Base-by-base conservation (phyloP, 306 rosid species). In the Quercus bicolor region DNA sequence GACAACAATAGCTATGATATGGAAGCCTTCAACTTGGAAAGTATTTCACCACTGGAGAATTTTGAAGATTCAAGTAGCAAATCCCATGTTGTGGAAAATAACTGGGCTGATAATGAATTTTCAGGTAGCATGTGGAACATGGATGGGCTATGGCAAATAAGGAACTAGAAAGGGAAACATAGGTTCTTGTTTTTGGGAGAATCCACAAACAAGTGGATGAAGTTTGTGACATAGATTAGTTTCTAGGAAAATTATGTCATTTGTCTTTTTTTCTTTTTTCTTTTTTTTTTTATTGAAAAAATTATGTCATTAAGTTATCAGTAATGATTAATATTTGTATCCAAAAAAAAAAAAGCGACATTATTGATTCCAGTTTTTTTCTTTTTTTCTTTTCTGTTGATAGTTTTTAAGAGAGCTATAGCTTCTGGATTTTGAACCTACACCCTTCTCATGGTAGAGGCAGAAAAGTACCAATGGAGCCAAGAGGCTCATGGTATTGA, bases 61-160 rank as follows among this genome's bases (percentile, higher is more conserved):
- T 37, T 80, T 70, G 80, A 76, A 69, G 72, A 83, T 73, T 75
- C 81, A 2, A 73, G 68, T 40, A 80, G 53, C 10, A 86, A 81
- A 78, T 87, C 74, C 79, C 86, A 81, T 65, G 64, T 73, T 79
- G 86, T 78, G 18, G 85, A 77, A 56, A 82, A 68, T 78, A 78
- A 75, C 75, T 86, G 88, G 93, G 60, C 74, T 18, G 82, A 81
- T 65, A 84, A 72, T 56, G 92, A 87, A 43, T 79, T 79, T 70
- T 62, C 86, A 70, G 65, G 76, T 54, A 43, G 78, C 83, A 28
- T 76, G 77, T 81, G 85, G 88, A 89, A 53, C 84, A 85, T 74
- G 81, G 94, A 89, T 56, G 90, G 81, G 29, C 62, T 90, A 43
- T 90, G 86, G 87, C 84, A 79, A 52, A 74, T 81, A 73, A 80